Evolutionary conservation across 1,284 basidiomycete genomes (phyloP), one percentile per base, ranked within the genome.

Genomic region (Singerocomus inundabilis): DNA sequence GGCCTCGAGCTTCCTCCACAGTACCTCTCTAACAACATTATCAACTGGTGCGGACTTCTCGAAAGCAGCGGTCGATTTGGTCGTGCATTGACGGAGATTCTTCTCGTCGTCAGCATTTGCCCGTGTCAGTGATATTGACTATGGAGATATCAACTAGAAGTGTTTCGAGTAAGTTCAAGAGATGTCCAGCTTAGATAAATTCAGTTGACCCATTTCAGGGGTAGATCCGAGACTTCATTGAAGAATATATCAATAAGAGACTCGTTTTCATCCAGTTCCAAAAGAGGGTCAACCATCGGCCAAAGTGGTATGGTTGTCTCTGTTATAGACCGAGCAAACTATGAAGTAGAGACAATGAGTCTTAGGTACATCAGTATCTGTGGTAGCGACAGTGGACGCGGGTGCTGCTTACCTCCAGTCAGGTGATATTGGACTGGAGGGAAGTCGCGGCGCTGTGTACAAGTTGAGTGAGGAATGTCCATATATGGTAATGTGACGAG

Each of bases 31-130:
- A 51, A n/a, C 16, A 53, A 56, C 5, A 51, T 56, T 1, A 52
- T 65, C 34, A 53, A 60, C 36, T 67, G 63, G 63, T 58, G 57
- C 16, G 51, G 36, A 30, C 50, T 52, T 6, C 44, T 67, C 13
- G 46, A 5, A 28, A 11, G 18, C 6, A 5, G 2, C 10, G 1
- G n/a, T n/a, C n/a, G n/a, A n/a, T n/a, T 16, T n/a, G 48, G 52
- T 2, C 1, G 3, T 25, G 32, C 49, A 16, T 46, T 53, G 5
- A 6, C n/a, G 30, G 40, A 56, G 6, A 0, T 11, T 56, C 54
- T n/a, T 56, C 15, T 4, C 1, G 0, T 28, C 3, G 0, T 0
- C 46, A 29, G 15, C 24, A 16, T 5, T 5, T n/a, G 1, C 21
- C 11, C n/a, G 10, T 7, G 10, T 18, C 6, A 37, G 21, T 37